phyloP scores from a whole-genome alignment of 2,329 filamentous ascomycete species.

The Cladosporium sp. region DNA sequence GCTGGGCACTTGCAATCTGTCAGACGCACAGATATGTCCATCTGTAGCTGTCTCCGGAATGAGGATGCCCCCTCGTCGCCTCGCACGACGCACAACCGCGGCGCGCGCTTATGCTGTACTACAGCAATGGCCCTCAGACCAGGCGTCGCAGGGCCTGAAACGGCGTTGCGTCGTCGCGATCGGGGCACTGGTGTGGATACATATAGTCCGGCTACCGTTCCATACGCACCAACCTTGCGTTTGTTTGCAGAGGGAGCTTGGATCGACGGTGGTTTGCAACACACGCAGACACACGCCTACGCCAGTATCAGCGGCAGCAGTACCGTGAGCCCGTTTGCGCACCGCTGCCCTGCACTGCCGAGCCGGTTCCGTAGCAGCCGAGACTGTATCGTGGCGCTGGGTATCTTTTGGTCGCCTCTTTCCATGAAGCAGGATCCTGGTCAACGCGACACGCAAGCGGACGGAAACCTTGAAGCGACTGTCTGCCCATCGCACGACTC shows the following conservation, averaged over 20 bases:
- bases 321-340: not conserved
- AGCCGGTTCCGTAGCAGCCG: not conserved
- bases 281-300: not conserved
- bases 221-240: not conserved
- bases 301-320: slow-evolving; percentile 1
- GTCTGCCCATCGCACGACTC: not conserved
- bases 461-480: not conserved
- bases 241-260: not conserved
- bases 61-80: slow-evolving; percentile 1
- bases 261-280: slow-evolving; percentile 3
- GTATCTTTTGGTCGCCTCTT: slow-evolving; percentile 3
- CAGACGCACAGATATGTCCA: slow-evolving; percentile 8
- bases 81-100: slow-evolving; percentile 1
- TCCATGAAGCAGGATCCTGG: not conserved
- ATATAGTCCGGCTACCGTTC: slow-evolving; percentile 12
- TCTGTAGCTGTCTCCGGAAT: not conserved
- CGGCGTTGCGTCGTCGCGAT: not conserved
- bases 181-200: slow-evolving; percentile 4
- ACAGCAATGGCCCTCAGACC: not conserved
- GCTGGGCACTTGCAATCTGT: slow-evolving; percentile 8
- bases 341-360: slow-evolving; percentile 4
- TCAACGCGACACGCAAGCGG: slow-evolving; percentile 2
- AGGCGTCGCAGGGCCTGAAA: not conserved
- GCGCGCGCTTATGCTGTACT: slow-evolving; percentile 2
- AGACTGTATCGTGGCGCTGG: not conserved